These are phyloP conservation scores for Candida stauntonica DNA, from an alignment of 805 yeast genomes.

Conservation along the genomic window DNA sequence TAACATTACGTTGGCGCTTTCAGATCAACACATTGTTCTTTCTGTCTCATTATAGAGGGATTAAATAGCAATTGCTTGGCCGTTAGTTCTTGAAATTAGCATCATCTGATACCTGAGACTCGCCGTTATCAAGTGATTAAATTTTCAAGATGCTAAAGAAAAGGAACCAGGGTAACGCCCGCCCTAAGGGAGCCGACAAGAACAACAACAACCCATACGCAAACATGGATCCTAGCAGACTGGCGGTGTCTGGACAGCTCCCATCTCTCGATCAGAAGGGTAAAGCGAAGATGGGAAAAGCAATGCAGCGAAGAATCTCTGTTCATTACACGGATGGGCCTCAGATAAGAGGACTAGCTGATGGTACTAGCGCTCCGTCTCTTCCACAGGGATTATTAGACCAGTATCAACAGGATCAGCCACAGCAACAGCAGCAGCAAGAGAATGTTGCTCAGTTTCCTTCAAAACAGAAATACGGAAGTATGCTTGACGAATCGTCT, in stretches of 20 bases:
- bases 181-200: not conserved
- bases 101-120: too few species aligned
- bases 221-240: conserved; percentile 9
- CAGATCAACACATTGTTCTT: too few species aligned
- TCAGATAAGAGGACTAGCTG: conserved; percentile 11
- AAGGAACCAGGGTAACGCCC: not conserved
- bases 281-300: conserved; percentile 35
- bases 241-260: conserved; percentile 13
- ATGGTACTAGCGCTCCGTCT: conserved; percentile 23
- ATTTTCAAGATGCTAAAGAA: not conserved
- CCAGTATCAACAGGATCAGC: conserved; percentile 19
- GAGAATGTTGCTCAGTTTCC: not conserved
- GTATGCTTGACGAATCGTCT: conserved; percentile 4
- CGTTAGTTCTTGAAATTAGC: too few species aligned
- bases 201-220: conserved; percentile 17
- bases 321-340: conserved; percentile 30
- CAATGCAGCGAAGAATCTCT: conserved; percentile 43
- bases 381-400: conserved; percentile 25
- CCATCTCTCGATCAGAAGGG: conserved; percentile 34
- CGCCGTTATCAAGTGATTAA: not conserved
- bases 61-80: too few species aligned
- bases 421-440: not conserved
- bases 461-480: conserved; percentile 3
- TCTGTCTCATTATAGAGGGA: too few species aligned
- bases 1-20: too few species aligned